Conservation (phyloP, 176 grass and related monocot genomes). For the Aegilops bicornis region DNA sequence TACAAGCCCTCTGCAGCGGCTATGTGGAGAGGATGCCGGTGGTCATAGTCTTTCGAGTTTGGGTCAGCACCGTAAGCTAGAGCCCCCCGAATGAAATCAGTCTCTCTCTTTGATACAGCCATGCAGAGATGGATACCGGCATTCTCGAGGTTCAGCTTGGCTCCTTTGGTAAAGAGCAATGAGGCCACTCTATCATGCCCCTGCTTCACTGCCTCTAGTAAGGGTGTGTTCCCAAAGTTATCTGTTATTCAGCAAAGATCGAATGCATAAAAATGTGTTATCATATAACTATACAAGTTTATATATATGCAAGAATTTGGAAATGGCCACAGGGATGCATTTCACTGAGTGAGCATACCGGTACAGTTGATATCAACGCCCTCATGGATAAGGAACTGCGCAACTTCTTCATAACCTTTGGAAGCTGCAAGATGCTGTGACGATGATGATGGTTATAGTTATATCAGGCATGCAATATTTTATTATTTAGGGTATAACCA, state of each 20-base stretch:
- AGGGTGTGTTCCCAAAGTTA: constrained; percentile 86
- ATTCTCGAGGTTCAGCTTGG: constrained; percentile 62
- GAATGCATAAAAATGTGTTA: neutral
- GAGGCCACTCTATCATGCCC: constrained; percentile 70
- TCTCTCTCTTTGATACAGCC: constrained; percentile 62
- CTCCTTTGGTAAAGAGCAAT: constrained; percentile 63
- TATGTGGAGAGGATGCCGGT: constrained; percentile 84
- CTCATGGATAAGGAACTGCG: constrained; percentile 70
- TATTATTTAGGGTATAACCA: neutral
- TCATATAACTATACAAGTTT: neutral
- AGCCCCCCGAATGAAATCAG: constrained; percentile 71
- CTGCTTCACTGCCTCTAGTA: constrained; percentile 78
- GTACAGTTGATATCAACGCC: constrained; percentile 64
- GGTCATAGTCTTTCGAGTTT: constrained; percentile 83
- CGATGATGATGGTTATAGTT: neutral
- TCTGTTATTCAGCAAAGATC: constrained; percentile 38
- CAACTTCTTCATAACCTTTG: constrained; percentile 78
- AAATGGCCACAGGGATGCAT: neutral
- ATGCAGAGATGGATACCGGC: constrained; percentile 68
- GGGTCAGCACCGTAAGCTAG: constrained; percentile 68
- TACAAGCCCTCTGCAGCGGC: constrained; percentile 83
- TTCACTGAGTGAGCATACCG: constrained; percentile 41
- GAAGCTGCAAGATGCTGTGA: constrained; percentile 80
- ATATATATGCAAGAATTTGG: neutral
- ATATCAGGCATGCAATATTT: neutral